A percentile compares a stretch with the other conserved stretches of the same genome.
Evolutionary conservation across 2,329 filamentous ascomycete genomes (phyloP).

Genomic region (Cladobotryum protrusum): DNA sequence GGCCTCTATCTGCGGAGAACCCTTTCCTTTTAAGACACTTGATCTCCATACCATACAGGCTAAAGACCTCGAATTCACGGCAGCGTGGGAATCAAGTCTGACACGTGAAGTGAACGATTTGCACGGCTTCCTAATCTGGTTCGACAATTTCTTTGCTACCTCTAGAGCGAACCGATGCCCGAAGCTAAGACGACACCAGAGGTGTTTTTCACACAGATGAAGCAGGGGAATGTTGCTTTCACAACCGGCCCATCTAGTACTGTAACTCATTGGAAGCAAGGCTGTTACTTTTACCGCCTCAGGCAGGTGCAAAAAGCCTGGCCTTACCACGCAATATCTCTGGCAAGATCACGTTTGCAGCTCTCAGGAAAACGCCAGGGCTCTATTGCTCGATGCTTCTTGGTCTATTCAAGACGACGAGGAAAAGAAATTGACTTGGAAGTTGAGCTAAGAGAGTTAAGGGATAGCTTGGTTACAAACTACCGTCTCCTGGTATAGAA

Average conservation of each 20-base stretch:
- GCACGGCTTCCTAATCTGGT: slow-evolving; percentile 90
- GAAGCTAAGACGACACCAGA: slow-evolving; percentile 50
- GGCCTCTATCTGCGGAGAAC: slow-evolving; percentile 51
- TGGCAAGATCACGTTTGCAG: slow-evolving; percentile 65
- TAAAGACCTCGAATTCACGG: slow-evolving; percentile 69
- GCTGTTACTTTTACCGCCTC: slow-evolving; percentile 62
- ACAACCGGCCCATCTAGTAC: slow-evolving; percentile 74
- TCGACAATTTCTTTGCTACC: slow-evolving; percentile 84
- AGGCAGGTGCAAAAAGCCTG: slow-evolving; percentile 39
- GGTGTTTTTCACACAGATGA: slow-evolving; percentile 52
- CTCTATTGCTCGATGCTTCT: slow-evolving; percentile 56
- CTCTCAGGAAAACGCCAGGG: slow-evolving; percentile 64
- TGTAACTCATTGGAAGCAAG: slow-evolving; percentile 88
- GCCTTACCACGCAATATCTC: slow-evolving; percentile 53
- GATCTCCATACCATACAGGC: slow-evolving; percentile 68
- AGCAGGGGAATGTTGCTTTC: slow-evolving; percentile 66
- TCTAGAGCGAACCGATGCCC: slow-evolving; percentile 47
- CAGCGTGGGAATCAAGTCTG: slow-evolving; percentile 58
- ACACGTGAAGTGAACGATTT: slow-evolving; percentile 58
- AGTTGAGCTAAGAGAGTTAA: slow-evolving; percentile 32
- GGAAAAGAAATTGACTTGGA: slow-evolving; percentile 44
- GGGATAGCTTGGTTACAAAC: too few species aligned
- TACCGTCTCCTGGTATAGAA: background rate
- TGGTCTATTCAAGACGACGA: slow-evolving; percentile 48
- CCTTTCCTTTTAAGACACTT: slow-evolving; percentile 65